A percentile compares a stretch with the other conserved stretches of the same genome.
phyloP scores from a whole-genome alignment of 306 rosid genomes.

The Inga leiocalycina region DNA sequence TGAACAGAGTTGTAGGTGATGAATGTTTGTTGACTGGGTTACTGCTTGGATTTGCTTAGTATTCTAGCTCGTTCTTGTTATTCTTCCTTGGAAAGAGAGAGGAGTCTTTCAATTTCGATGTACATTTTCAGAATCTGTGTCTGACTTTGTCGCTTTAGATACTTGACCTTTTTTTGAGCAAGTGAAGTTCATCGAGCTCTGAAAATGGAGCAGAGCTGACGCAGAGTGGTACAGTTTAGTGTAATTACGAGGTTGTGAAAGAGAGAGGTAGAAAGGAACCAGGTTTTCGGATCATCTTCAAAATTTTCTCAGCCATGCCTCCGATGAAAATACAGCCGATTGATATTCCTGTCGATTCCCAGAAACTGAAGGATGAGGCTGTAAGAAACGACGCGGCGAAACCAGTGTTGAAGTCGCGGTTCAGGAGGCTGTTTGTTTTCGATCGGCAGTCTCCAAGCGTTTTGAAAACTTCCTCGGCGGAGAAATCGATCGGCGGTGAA shows the following conservation, averaged over 20 bases:
- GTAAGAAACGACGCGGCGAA: slow-evolving; percentile 63
- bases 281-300: not conserved
- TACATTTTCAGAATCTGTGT: slow-evolving; percentile 20
- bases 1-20: slow-evolving; percentile 19
- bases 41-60: not conserved
- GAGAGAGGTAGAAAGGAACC: not conserved
- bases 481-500: slow-evolving; percentile 51
- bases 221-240: slow-evolving; percentile 18
- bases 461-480: slow-evolving; percentile 55
- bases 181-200: slow-evolving; percentile 26
- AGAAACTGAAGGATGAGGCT: slow-evolving; percentile 48
- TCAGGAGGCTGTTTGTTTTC: slow-evolving; percentile 70
- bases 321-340: slow-evolving; percentile 97
- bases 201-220: slow-evolving; percentile 42
- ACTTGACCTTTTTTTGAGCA: not conserved
- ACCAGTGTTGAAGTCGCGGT: slow-evolving; percentile 80
- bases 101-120: slow-evolving; percentile 1
- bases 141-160: slow-evolving; percentile 17
- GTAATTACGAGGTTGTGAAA: not conserved
- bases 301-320: slow-evolving; percentile 48
- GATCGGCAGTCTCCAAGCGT: slow-evolving; percentile 87
- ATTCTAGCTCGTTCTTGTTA: not conserved
- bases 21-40: slow-evolving; percentile 30
- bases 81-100: not conserved
- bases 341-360: slow-evolving; percentile 52